Base-by-base conservation (phyloP, 768 basidiomycete genomes). In the Russula abietina region DNA sequence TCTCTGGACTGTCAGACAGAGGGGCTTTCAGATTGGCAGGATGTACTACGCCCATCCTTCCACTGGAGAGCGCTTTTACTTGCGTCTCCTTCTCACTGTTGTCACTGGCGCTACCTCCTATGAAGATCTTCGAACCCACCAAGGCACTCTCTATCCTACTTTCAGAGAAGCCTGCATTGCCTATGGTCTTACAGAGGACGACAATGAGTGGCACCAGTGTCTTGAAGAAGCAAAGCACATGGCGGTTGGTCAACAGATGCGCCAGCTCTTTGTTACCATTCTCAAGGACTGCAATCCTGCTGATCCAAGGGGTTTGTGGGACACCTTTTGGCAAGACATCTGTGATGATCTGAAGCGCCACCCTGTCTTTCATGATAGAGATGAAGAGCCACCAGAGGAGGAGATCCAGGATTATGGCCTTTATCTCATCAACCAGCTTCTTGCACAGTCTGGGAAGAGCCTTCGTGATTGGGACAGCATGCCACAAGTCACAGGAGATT, bases 371-470 rank as follows among this genome's bases (percentile, higher is more conserved):
- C 43, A 73, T 36, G 36, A 30, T 30, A 2, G 36, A 8, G 36
- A 36, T 36, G 19, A 26, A 0, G 28, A 30, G 28, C 70, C 73
- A 2, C 68, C 75, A 16, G 60, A 74, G 1, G 76, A 74, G 2
- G 52, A 75, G n/a, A 56, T 76, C 3, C 75, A 70, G 67, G 75
- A 79, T 60, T 78, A 76, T 74, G 78, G 78, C 10, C 76, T 82
- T 2, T 75, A 65, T 65, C 71, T 78, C 1, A 69, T 82, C 38
- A 62, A 78, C 33, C 26, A 68, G 6, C 54, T 73, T 22, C 69
- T 79, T 1, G 28, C 26, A 0, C 61, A 71, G 1, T 56, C 58
- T 49, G 72, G 71, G 0, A 62, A 70, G 28, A 30, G 57, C 3
- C 68, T 79, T 19, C 4, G 8, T 1, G 67, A 74, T 12, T 57